These are phyloP conservation scores for Cymbidium sinense DNA, from an alignment of 106 monocot genomes.

Conservation along the genomic window DNA sequence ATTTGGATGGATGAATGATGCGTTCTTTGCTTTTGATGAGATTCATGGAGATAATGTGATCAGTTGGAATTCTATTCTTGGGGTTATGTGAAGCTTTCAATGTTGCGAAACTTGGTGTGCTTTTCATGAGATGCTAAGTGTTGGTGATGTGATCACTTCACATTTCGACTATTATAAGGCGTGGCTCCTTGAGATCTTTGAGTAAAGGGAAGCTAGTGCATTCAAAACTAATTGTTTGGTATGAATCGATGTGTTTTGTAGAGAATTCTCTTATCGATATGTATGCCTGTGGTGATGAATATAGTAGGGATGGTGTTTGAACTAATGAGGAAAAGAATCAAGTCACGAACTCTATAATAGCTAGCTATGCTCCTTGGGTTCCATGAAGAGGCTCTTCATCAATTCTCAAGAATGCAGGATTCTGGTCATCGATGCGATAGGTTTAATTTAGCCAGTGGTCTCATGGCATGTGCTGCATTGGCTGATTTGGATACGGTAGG, in stretches of 20 bases:
- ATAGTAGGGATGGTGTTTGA: slow-evolving; percentile 9
- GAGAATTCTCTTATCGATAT: slow-evolving; percentile 25
- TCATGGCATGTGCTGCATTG: slow-evolving; percentile 10
- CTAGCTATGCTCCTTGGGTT: slow-evolving; percentile 5
- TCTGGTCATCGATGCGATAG: slow-evolving; percentile 9
- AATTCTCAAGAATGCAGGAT: slow-evolving; percentile 12
- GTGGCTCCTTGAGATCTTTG: slow-evolving; percentile 15
- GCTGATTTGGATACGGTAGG: neutral
- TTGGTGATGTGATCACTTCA: slow-evolving; percentile 15
- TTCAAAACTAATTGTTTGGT: slow-evolving; percentile 7
- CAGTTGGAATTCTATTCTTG: slow-evolving; percentile 13
- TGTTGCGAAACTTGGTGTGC: slow-evolving; percentile 11
- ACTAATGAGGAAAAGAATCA: slow-evolving; percentile 12
- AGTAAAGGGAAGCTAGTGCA: slow-evolving; percentile 18
- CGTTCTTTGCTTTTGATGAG: slow-evolving; percentile 4
- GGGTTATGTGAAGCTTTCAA: slow-evolving; percentile 8
- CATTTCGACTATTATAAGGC: slow-evolving; percentile 13
- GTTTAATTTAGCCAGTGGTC: slow-evolving; percentile 8
- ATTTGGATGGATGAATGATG: slow-evolving; percentile 15
- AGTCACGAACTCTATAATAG: slow-evolving; percentile 19
- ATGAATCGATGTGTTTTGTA: slow-evolving; percentile 12
- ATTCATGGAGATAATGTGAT: slow-evolving; percentile 12
- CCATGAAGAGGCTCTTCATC: slow-evolving; percentile 8
- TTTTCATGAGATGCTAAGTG: slow-evolving; percentile 1
- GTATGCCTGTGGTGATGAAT: slow-evolving; percentile 12